Evolutionary conservation across 2,329 filamentous ascomycete genomes (phyloP).

Genomic region (Xylariaceae sp.): DNA sequence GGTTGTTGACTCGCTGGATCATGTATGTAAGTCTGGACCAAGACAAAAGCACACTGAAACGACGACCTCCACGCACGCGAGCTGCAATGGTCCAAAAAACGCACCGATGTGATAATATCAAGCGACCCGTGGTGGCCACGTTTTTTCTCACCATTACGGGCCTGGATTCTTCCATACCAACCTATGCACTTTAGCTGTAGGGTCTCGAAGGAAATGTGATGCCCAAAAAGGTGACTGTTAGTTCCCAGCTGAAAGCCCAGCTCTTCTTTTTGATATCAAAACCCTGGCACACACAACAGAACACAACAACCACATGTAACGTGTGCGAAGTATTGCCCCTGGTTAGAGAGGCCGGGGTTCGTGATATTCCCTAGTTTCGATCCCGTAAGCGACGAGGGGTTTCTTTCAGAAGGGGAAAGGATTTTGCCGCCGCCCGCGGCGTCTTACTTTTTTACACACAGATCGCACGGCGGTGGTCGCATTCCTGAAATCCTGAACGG

Average conservation of each 20-base stretch:
- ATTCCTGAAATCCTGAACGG: slow-evolving; percentile 16
- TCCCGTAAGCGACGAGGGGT: not conserved
- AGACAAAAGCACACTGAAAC: no score
- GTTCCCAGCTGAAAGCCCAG: not conserved
- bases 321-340: not conserved
- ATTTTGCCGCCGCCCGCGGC: slow-evolving; percentile 6
- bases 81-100: no score
- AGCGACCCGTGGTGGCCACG: no score
- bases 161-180: no score
- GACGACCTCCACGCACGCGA: no score
- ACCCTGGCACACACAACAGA: not conserved
- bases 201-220: not conserved
- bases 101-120: no score
- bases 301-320: no score
- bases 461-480: not conserved
- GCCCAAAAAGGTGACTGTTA: not conserved
- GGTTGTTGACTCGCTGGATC: no score
- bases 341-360: not conserved
- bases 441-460: not conserved
- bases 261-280: not conserved
- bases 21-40: no score
- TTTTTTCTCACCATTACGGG: no score
- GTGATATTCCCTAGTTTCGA: no score
- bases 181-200: no score
- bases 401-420: not conserved